phyloP scores from a whole-genome alignment of 1,284 basidiomycete genomes.

The Cryptococcus sp. region DNA sequence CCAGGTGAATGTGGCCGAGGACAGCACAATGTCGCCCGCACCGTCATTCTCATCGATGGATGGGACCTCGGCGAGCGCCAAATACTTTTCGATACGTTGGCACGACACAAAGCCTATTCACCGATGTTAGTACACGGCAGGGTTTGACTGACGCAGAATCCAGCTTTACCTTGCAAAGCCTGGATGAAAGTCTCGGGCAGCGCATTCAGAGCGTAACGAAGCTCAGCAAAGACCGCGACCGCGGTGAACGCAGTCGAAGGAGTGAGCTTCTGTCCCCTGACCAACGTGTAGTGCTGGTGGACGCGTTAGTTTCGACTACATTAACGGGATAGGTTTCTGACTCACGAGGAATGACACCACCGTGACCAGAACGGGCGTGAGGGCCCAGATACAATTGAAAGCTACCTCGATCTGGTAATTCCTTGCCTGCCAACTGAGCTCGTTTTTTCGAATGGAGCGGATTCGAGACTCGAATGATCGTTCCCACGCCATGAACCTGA shows the following conservation, averaged over 20 bases:
- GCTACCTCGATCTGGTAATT: slow-evolving; percentile 83
- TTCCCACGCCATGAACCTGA: slow-evolving; percentile 87
- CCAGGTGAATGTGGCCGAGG: slow-evolving; percentile 86
- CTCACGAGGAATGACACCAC: slow-evolving; percentile 51
- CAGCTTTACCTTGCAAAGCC: slow-evolving; percentile 65
- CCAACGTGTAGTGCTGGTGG: slow-evolving; percentile 67
- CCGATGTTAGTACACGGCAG: neutral
- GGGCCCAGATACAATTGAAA: slow-evolving; percentile 74
- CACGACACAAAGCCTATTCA: slow-evolving; percentile 69
- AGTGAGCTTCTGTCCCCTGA: slow-evolving; percentile 64
- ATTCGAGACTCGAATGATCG: slow-evolving; percentile 80
- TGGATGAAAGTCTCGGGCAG: slow-evolving; percentile 89
- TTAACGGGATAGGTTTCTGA: neutral
- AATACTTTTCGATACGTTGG: slow-evolving; percentile 86
- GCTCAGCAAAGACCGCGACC: slow-evolving; percentile 75
- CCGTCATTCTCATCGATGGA: slow-evolving; percentile 61
- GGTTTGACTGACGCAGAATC: neutral
- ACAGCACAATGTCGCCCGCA: slow-evolving; percentile 65
- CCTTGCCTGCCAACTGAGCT: slow-evolving; percentile 77
- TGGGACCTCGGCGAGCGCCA: slow-evolving; percentile 69
- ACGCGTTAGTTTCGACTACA: slow-evolving; percentile 1
- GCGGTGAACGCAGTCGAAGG: slow-evolving; percentile 82
- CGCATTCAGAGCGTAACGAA: slow-evolving; percentile 69
- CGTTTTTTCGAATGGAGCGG: slow-evolving; percentile 70
- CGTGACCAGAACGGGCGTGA: slow-evolving; percentile 51